phyloP scores from a whole-genome alignment of 345 rosid species.

The Tarenaya hassleriana region DNA sequence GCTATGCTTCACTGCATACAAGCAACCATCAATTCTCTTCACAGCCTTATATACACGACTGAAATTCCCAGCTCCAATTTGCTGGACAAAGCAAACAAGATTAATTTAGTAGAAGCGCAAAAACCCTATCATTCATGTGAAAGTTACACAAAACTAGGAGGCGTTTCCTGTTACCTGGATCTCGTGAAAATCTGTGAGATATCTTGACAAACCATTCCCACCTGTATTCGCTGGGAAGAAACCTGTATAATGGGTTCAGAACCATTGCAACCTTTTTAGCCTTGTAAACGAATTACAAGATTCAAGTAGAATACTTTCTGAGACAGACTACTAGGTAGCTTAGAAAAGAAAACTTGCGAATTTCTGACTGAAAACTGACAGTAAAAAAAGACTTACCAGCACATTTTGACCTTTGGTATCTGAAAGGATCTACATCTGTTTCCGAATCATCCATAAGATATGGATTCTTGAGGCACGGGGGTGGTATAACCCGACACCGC shows the following conservation, averaged over 20 bases:
- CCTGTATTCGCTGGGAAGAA: conserved; percentile 49
- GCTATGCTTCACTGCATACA: conserved; percentile 85
- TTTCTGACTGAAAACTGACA: conserved; percentile 1
- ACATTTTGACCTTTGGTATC: conserved; percentile 80
- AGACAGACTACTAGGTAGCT: too few species aligned
- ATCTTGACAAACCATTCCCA: conserved; percentile 91
- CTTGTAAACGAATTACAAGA: background rate
- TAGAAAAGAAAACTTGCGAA: background rate
- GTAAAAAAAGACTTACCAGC: conserved; percentile 43
- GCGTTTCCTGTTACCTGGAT: conserved; percentile 47
- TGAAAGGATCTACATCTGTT: conserved; percentile 53
- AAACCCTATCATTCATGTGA: background rate
- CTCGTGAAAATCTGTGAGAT: conserved; percentile 89
- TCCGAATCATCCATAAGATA: conserved; percentile 51
- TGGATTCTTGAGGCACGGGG: conserved; percentile 95
- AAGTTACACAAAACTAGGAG: background rate
- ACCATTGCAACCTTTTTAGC: background rate
- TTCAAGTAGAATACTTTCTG: too few species aligned
- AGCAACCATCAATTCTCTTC: conserved; percentile 93
- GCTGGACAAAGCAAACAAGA: conserved; percentile 40
- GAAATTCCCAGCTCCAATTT: conserved; percentile 85
- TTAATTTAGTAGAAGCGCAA: conserved; percentile 5
- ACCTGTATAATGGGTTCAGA: conserved; percentile 38
- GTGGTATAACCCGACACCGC: conserved; percentile 84
- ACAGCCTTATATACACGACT: conserved; percentile 81